These are phyloP conservation scores for Rhodotorula kratochvilovae DNA, from an alignment of 768 basidiomycete genomes.

Conservation along the genomic window DNA sequence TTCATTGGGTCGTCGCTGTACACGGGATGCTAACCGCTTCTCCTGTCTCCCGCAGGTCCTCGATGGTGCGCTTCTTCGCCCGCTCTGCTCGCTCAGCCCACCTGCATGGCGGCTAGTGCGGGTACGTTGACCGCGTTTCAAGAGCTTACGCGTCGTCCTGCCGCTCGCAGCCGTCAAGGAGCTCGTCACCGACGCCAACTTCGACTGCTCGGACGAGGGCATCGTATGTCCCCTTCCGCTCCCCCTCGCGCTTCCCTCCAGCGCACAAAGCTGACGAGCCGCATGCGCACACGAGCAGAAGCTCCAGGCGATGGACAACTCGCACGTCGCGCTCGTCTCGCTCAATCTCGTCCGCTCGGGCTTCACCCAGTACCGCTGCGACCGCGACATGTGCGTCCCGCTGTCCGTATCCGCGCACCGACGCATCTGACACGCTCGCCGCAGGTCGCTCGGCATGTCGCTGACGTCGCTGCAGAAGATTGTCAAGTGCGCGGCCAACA, in stretches of 20 bases:
- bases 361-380: constrained; percentile 86
- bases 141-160: constrained; percentile 3
- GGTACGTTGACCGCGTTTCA: too few species aligned
- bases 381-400: constrained; percentile 69
- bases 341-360: constrained; percentile 73
- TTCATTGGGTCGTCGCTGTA: too few species aligned
- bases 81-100: too few species aligned
- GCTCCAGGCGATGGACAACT: constrained; percentile 99
- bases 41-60: constrained; percentile 57
- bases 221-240: constrained; percentile 48
- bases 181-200: constrained; percentile 94
- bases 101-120: too few species aligned
- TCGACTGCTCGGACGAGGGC: constrained; percentile 93
- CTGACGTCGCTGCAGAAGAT: constrained; percentile 86
- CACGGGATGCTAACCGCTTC: neutral
- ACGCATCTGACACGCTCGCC: too few species aligned
- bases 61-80: constrained; percentile 60
- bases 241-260: constrained; percentile 50
- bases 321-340: constrained; percentile 92
- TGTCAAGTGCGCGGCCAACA: constrained; percentile 92
- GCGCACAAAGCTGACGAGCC: neutral
- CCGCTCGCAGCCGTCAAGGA: constrained; percentile 81
- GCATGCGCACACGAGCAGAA: constrained; percentile 36
- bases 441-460: constrained; percentile 70
- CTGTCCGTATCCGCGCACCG: too few species aligned